Evolutionary conservation across 2,329 filamentous ascomycete genomes (phyloP).

Genomic region (Colletotrichum melonis): DNA sequence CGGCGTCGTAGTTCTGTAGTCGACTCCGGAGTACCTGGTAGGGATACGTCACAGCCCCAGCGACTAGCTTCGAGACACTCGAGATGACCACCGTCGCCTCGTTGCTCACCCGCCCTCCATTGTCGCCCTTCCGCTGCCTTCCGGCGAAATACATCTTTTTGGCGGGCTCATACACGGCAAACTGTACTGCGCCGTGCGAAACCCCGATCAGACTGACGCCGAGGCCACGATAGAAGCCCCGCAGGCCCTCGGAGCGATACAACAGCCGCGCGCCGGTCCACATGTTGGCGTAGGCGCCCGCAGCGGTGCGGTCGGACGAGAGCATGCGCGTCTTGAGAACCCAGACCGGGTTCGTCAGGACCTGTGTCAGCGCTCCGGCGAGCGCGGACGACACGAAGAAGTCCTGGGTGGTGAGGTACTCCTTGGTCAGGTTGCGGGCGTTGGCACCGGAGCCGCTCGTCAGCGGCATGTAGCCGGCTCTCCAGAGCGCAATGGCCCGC

Average conservation of each 20-base stretch:
- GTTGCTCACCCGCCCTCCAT: slow-evolving; percentile 66
- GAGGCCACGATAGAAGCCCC: slow-evolving; percentile 90
- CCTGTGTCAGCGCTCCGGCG: slow-evolving; percentile 78
- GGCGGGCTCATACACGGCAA: slow-evolving; percentile 88
- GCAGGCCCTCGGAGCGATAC: slow-evolving; percentile 75
- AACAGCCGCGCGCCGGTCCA: slow-evolving; percentile 76
- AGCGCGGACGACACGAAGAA: slow-evolving; percentile 84
- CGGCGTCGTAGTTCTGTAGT: slow-evolving; percentile 89
- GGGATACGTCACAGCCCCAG: slow-evolving; percentile 91
- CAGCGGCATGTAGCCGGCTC: slow-evolving; percentile 37
- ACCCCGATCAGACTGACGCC: slow-evolving; percentile 87
- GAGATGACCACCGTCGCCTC: slow-evolving; percentile 85
- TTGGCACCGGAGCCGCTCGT: slow-evolving; percentile 28
- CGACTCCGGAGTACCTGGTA: slow-evolving; percentile 92
- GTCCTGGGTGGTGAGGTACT: slow-evolving; percentile 70
- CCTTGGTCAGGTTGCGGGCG: slow-evolving; percentile 40
- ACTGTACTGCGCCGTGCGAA: slow-evolving; percentile 92
- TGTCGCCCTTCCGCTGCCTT: slow-evolving; percentile 39
- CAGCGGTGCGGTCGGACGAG: slow-evolving; percentile 78
- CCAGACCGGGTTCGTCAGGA: slow-evolving; percentile 96
- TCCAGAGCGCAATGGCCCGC: slow-evolving; percentile 52
- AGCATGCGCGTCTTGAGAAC: slow-evolving; percentile 98
- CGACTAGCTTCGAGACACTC: slow-evolving; percentile 84
- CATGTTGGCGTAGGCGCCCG: slow-evolving; percentile 86
- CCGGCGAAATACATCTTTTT: slow-evolving; percentile 67